Percentiles rank a stretch among this genome's conserved stretches.
Evolutionary conservation across 768 basidiomycete genomes (phyloP).

Genomic region (Daedaleopsis sinensis): DNA sequence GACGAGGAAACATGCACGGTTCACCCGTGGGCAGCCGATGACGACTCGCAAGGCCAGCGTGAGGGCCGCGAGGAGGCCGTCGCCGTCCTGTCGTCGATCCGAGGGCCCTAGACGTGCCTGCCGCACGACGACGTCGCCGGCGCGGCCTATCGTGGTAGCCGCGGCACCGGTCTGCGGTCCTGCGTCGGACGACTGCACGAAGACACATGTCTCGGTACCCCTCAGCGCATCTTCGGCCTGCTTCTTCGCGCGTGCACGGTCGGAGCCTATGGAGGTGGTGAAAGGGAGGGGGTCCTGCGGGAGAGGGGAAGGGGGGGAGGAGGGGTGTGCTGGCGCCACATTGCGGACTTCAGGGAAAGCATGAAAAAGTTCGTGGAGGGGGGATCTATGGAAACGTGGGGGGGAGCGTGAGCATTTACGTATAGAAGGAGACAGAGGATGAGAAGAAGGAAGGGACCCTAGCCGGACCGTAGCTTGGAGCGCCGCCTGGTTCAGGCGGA

Average conservation of each 20-base stretch:
- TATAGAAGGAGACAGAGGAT: constrained; percentile 11
- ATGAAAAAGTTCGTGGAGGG: constrained; percentile 27
- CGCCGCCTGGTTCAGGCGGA: constrained; percentile 19
- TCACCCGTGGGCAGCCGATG: constrained; percentile 4
- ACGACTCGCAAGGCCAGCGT: constrained; percentile 1
- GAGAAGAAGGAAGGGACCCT: constrained; percentile 25
- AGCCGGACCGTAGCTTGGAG: constrained; percentile 16
- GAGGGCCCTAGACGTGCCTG: constrained; percentile 1
- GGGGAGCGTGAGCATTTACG: constrained; percentile 1
- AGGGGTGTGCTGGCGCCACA: constrained; percentile 2
- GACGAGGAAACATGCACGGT: constrained; percentile 2
- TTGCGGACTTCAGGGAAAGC: constrained; percentile 13
- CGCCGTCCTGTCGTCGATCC: not conserved
- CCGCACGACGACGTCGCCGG: not conserved
- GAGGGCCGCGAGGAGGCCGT: constrained; percentile 1
- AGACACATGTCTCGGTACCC: not conserved
- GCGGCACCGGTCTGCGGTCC: constrained; percentile 6
- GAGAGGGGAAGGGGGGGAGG: not conserved
- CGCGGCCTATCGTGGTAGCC: not conserved
- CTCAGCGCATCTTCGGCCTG: not conserved
- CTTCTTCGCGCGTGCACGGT: constrained; percentile 3
- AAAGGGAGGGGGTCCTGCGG: no score
- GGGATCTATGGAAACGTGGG: constrained; percentile 20
- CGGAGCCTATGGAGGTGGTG: not conserved
- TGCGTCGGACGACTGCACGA: constrained; percentile 15